phyloP scores from a whole-genome alignment of 2,329 filamentous ascomycete species.

The Epichloe sibirici region DNA sequence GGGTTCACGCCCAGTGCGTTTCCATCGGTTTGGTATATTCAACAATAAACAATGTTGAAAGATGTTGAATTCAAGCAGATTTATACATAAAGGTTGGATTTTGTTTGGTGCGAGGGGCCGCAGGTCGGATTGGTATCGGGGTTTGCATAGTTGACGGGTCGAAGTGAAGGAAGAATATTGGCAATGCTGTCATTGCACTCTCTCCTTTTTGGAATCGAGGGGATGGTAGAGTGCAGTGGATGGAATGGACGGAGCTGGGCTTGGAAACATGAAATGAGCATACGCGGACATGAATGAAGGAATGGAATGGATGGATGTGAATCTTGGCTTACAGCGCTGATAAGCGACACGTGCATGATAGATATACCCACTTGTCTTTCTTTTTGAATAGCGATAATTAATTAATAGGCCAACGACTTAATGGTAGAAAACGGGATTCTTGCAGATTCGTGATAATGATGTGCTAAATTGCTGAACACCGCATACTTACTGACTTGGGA shows the following conservation, averaged over 20 bases:
- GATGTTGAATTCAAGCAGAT: not conserved
- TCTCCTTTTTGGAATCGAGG: conserved; percentile 1
- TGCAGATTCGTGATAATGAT: not conserved
- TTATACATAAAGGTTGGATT: not conserved
- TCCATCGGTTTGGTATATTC: not conserved
- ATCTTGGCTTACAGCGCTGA: not conserved
- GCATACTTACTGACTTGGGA: too few relatives aligned
- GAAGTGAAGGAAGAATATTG: not conserved
- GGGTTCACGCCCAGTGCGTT: not conserved
- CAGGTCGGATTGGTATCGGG: not conserved
- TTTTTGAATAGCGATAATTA: conserved; percentile 5
- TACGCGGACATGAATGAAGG: not conserved
- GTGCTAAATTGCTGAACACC: too few relatives aligned
- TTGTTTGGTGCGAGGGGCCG: not conserved
- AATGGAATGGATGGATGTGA: not conserved
- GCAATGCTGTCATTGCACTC: conserved; percentile 8
- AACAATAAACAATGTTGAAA: not conserved
- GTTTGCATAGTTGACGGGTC: not conserved
- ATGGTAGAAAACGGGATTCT: not conserved
- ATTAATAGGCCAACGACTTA: conserved; percentile 5
- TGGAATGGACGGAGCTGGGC: not conserved
- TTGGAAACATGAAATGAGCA: not conserved
- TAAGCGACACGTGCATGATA: conserved; percentile 3
- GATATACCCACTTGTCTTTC: conserved; percentile 8
- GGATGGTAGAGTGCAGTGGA: conserved; percentile 1